A percentile compares a stretch with the other conserved stretches of the same genome.
phyloP scores from a whole-genome alignment of 1,284 basidiomycete genomes.

The Ustilago hordei region DNA sequence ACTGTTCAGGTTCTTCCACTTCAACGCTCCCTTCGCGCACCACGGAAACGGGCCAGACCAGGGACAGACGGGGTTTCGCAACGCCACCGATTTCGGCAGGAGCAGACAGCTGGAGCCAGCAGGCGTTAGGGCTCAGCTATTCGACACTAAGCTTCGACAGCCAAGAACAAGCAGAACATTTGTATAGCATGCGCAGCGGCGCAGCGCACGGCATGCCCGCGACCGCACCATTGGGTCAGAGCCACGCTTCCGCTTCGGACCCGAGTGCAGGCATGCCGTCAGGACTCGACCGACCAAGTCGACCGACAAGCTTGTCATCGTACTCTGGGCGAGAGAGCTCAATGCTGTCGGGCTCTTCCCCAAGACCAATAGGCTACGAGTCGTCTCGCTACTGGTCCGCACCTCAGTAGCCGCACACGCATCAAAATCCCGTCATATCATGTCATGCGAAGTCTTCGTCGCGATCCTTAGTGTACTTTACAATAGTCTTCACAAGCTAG shows the following conservation, averaged over 20 bases:
- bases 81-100: background rate
- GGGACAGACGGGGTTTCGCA: background rate
- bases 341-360: background rate
- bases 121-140: background rate
- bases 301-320: slow-evolving; percentile 2
- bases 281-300: background rate
- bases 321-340: slow-evolving; percentile 2
- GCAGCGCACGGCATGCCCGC: background rate
- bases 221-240: background rate
- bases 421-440: background rate
- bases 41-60: background rate
- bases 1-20: background rate
- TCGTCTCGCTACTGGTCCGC: slow-evolving; percentile 13
- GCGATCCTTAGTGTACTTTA: slow-evolving; percentile 11
- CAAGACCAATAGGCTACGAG: slow-evolving; percentile 9
- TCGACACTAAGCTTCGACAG: slow-evolving; percentile 1
- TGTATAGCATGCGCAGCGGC: background rate
- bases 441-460: background rate
- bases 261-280: slow-evolving; percentile 1
- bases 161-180: slow-evolving; percentile 4
- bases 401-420: slow-evolving; percentile 4
- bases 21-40: slow-evolving; percentile 7
- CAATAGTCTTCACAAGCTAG: slow-evolving; percentile 5
- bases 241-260: background rate
- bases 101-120: background rate